Percentiles rank a stretch among this genome's conserved stretches.
These are phyloP conservation scores for Xylaria acuta DNA, from an alignment of 495 filamentous ascomycete genomes.

Conservation along the genomic window DNA sequence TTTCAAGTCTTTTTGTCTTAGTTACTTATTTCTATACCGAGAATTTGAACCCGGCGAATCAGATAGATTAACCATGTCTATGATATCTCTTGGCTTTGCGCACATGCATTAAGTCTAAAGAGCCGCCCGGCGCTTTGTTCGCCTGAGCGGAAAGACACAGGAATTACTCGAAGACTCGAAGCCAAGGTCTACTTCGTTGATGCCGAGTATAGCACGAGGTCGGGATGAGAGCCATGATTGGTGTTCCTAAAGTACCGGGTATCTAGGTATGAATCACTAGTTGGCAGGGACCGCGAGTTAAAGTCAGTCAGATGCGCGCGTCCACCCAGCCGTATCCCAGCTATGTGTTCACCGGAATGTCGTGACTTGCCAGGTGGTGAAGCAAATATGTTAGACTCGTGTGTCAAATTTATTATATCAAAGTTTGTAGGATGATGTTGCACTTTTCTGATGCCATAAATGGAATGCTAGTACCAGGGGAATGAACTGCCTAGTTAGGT, in stretches of 20 bases:
- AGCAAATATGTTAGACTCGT: slow-evolving; percentile 9
- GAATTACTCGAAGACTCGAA: background rate
- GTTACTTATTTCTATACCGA: background rate
- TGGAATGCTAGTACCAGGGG: background rate
- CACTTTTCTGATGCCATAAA: background rate
- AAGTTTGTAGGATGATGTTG: background rate
- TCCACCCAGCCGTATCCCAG: background rate
- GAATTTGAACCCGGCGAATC: background rate
- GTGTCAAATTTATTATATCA: slow-evolving; percentile 1
- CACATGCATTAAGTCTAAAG: background rate
- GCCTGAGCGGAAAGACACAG: background rate
- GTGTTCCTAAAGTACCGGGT: background rate
- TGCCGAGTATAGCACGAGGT: background rate
- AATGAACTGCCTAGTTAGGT: slow-evolving; percentile 9
- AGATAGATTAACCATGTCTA: background rate
- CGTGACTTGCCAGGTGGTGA: background rate
- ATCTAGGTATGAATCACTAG: background rate
- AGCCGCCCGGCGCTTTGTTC: background rate
- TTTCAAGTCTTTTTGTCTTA: background rate
- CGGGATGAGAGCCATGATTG: background rate
- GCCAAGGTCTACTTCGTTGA: background rate
- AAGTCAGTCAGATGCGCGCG: background rate
- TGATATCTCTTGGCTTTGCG: background rate
- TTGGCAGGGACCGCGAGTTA: background rate
- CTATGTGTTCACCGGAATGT: background rate